Evolutionary conservation across 768 basidiomycete genomes (phyloP), one percentile per base, ranked within the genome.

Genomic region (Hemileccinum rubropunctum): DNA sequence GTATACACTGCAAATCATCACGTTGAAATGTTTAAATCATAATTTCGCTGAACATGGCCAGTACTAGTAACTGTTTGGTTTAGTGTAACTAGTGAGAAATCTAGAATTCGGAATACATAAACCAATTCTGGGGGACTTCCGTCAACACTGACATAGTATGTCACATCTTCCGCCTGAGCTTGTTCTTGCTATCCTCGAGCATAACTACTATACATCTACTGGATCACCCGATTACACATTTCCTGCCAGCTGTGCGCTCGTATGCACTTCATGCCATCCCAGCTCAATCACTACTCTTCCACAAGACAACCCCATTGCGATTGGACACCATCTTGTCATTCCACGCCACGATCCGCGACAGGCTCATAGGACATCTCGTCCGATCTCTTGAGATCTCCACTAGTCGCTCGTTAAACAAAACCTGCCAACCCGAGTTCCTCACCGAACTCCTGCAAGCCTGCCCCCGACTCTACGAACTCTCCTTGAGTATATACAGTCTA

Each of bases 381-480:
- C 53, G 61, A 21, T 64, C 52, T 3, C 65, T 67, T 14, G 50
- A 63, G 11, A 51, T 62, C 30, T 51, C 53, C 9, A 27, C 67
- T 21, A 58, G 60, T 17, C 26, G 34, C 8, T 41, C 43, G 2
- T 26, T 35, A 15, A 44, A 45, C 20, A 52, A 44, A 5, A 42
- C 37, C 20, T 58, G 46, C 42, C 34, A 45, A 7, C 55, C 54
- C 3, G 42, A 56, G 0, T 34, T 42, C 3, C 56, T 68, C 45
- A 46, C 30, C n/a, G 32, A 33, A 1, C 9, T 66, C 2, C 42
- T 73, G 13, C 54, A 65, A 8, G 46, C 51, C 0, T 73, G 72
- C 34, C 65, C 58, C 15, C 52, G 57, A 7, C 48, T 74, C 14
- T 74, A 74, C 49, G 70, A 70, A 20, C 67, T 74, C 17, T 45